These are phyloP conservation scores for Diaporthe longicolla DNA, from an alignment of 2,329 filamentous ascomycete genomes.

Conservation along the genomic window DNA sequence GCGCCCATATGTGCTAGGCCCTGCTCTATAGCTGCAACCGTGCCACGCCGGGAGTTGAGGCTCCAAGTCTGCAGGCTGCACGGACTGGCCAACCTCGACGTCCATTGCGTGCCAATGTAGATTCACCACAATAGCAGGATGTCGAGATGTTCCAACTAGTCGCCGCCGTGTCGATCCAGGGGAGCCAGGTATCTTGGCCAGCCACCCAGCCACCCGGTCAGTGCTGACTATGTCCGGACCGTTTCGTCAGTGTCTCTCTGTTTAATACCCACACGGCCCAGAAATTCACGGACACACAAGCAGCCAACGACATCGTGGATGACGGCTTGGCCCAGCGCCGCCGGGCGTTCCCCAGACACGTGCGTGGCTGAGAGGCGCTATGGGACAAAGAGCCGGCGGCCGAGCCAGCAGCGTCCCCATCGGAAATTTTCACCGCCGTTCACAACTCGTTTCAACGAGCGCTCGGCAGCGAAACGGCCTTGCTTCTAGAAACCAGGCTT, in stretches of 20 bases:
- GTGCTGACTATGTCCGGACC: neutral
- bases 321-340: slow-evolving; percentile 18
- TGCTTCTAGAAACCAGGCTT: slow-evolving; percentile 28
- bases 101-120: neutral
- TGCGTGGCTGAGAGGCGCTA: slow-evolving; percentile 21
- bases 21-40: slow-evolving; percentile 1
- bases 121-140: neutral
- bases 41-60: slow-evolving; percentile 23
- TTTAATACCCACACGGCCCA: neutral
- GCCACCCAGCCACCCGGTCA: neutral
- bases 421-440: slow-evolving; percentile 9
- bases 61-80: slow-evolving; percentile 7
- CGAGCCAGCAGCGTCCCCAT: slow-evolving; percentile 2
- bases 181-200: slow-evolving; percentile 7
- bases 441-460: slow-evolving; percentile 18
- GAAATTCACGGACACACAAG: slow-evolving; percentile 10
- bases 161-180: neutral
- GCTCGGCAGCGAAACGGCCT: slow-evolving; percentile 13
- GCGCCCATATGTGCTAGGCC: slow-evolving; percentile 9
- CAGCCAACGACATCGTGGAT: neutral
- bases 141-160: neutral
- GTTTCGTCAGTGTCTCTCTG: neutral
- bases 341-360: slow-evolving; percentile 13
- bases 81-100: neutral
- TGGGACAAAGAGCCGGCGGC: slow-evolving; percentile 16